Conservation (phyloP, 805 yeast species). For the Candida dendrica region DNA sequence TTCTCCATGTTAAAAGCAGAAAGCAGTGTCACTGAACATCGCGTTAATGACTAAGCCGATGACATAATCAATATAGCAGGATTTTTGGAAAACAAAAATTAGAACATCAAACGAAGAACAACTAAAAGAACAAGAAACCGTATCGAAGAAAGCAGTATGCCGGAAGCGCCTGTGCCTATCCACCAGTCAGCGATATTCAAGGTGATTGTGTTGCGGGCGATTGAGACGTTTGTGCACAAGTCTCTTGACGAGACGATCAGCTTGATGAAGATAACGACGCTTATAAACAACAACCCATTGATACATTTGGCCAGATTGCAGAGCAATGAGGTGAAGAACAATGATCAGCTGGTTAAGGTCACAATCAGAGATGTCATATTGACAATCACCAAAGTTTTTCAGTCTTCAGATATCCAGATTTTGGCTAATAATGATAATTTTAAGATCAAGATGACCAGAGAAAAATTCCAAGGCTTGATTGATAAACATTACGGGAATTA, state of each 20-base stretch:
- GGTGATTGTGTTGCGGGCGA: slow-evolving; percentile 17
- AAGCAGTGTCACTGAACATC: too few relatives aligned
- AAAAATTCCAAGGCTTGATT: slow-evolving; percentile 12
- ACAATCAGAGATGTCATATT: slow-evolving; percentile 17
- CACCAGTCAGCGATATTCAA: slow-evolving; percentile 9
- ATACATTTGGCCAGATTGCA: slow-evolving; percentile 6
- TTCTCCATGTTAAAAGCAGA: too few relatives aligned
- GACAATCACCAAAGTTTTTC: slow-evolving; percentile 17
- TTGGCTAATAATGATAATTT: slow-evolving; percentile 17
- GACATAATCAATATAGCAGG: too few relatives aligned
- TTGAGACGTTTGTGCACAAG: slow-evolving; percentile 17
- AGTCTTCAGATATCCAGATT: slow-evolving; percentile 15
- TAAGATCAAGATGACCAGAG: slow-evolving; percentile 12
- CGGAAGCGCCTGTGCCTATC: not conserved
- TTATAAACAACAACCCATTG: slow-evolving; percentile 15
- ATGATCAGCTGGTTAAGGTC: slow-evolving; percentile 2
- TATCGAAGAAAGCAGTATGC: not conserved
- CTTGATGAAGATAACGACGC: slow-evolving; percentile 13
- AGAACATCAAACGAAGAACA: too few relatives aligned
- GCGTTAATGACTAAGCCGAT: too few relatives aligned
- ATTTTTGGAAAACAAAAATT: too few relatives aligned
- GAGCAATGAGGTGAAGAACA: slow-evolving; percentile 3
- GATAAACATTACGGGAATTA: slow-evolving; percentile 6
- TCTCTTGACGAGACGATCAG: slow-evolving; percentile 17
- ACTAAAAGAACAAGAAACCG: too few relatives aligned